A percentile compares a stretch with the other conserved stretches of the same genome.
phyloP scores from a whole-genome alignment of 345 rosid genomes.

The Eutrema japonicum region DNA sequence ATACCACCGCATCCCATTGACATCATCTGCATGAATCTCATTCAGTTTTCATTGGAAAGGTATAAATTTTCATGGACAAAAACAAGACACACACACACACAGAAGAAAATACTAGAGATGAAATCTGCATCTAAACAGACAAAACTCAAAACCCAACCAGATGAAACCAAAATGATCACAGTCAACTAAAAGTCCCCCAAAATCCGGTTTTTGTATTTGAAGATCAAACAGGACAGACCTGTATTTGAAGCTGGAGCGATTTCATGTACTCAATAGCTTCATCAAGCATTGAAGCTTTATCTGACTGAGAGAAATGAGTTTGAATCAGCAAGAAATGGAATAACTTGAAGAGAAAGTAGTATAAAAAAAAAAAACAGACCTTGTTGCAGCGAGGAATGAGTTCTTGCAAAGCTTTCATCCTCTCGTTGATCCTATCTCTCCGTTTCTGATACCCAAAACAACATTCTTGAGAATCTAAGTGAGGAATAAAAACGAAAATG shows the following conservation, averaged over 20 bases:
- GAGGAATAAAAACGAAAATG: slow-evolving; percentile 29
- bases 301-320: slow-evolving; percentile 32
- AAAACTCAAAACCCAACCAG: not conserved
- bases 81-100: not conserved
- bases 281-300: slow-evolving; percentile 49
- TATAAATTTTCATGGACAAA: slow-evolving; percentile 6
- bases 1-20: slow-evolving; percentile 86
- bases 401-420: slow-evolving; percentile 75
- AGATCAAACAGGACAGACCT: slow-evolving; percentile 20
- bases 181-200: not conserved
- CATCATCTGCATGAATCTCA: slow-evolving; percentile 64
- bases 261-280: slow-evolving; percentile 50
- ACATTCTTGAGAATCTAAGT: slow-evolving; percentile 43
- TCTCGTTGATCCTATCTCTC: slow-evolving; percentile 80
- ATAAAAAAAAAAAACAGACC: slow-evolving; percentile 28
- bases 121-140: not conserved
- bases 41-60: slow-evolving; percentile 9
- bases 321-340: not conserved
- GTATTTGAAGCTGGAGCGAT: slow-evolving; percentile 47
- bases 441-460: slow-evolving; percentile 64
- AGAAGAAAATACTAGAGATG: not conserved
- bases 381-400: slow-evolving; percentile 50
- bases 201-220: not conserved
- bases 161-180: not conserved
- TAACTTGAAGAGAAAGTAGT: slow-evolving; percentile 11